Percentiles rank a stretch among this genome's conserved stretches.
Conservation (phyloP, 1,139 yeast genomes). For the Candida gigantensis region DNA sequence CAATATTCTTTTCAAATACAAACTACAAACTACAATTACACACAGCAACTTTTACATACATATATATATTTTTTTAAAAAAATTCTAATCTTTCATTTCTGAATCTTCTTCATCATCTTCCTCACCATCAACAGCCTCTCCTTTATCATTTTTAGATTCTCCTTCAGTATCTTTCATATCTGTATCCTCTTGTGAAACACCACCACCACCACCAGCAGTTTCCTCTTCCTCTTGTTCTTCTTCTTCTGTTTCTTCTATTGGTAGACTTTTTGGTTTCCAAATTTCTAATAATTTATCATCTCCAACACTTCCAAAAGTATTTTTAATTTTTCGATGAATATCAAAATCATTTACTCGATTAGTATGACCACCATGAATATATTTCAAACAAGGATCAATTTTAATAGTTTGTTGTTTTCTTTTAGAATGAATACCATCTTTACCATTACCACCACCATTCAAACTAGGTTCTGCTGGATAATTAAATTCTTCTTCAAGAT, state of each 20-base stretch:
- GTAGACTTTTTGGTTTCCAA: conserved; percentile 51
- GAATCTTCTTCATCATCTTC: no score
- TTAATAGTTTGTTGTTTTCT: conserved; percentile 26
- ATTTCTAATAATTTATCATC: conserved; percentile 56
- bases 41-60: no score
- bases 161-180: conserved; percentile 5
- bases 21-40: no score
- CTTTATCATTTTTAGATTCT: no score
- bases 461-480: no score
- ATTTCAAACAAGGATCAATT: conserved; percentile 60
- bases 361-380: conserved; percentile 63
- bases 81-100: no score
- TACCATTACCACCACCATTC: no score
- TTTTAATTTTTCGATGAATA: conserved; percentile 47
- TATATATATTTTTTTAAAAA: no score
- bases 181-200: conserved; percentile 6
- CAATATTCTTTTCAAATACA: no score
- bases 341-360: conserved; percentile 52
- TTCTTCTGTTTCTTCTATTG: conserved; percentile 45
- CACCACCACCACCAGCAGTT: conserved; percentile 3
- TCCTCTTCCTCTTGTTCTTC: conserved; percentile 30
- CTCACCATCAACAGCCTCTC: no score
- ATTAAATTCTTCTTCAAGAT: conserved; percentile 45
- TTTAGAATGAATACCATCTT: conserved; percentile 3
- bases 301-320: conserved; percentile 48